Base-by-base conservation (phyloP, 2,329 filamentous ascomycete species). In the Penicillium sp. region DNA sequence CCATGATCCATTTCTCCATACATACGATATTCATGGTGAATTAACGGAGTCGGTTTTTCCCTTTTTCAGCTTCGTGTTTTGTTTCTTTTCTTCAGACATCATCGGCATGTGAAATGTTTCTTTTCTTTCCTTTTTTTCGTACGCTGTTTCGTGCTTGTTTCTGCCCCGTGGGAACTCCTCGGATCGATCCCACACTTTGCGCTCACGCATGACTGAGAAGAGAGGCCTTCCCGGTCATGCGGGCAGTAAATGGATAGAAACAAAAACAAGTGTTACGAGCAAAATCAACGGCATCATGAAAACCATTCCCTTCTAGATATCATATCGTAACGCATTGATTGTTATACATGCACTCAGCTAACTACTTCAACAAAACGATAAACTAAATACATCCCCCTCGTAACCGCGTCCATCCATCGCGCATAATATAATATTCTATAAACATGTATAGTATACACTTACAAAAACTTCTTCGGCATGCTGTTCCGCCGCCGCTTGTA, bases 391-490 rank as follows among this genome's bases (percentile, higher is more conserved):
- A 33, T 33, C 28, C 8, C 12, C 28, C 9, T 38, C 35, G n/a
- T n/a, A n/a, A n/a, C 12, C 35, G 7, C 35, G 7, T n/a, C n/a
- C n/a, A 4, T 18, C 12, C 18, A 16, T 16, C 35, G 7, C 11
- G 35, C 12, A 23, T 21, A 43, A 18, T 40, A 40, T 18, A 18
- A 9, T 43, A 42, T 20, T 20, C 5, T 9, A 30, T 30, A 30
- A n/a, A 5, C 8, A 30, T 30, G 11, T 20, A 42, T 42, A 42
- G 9, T 38, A 40, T 40, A 40, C 40, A 50, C 58, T 69, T 79
- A 96, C 69, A 96, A 76, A 73, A 91, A 97, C 77, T 97, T 97
- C 81, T 96, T 96, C n/a, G 90, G 90, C 72, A 85, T 84, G 61
- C 80, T 85, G 40, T 83, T 80, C 74, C 87, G 84, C 68, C 88